phyloP scores from a whole-genome alignment of 192 early-diverging fungal species.

The Mortierella hygrophila region DNA sequence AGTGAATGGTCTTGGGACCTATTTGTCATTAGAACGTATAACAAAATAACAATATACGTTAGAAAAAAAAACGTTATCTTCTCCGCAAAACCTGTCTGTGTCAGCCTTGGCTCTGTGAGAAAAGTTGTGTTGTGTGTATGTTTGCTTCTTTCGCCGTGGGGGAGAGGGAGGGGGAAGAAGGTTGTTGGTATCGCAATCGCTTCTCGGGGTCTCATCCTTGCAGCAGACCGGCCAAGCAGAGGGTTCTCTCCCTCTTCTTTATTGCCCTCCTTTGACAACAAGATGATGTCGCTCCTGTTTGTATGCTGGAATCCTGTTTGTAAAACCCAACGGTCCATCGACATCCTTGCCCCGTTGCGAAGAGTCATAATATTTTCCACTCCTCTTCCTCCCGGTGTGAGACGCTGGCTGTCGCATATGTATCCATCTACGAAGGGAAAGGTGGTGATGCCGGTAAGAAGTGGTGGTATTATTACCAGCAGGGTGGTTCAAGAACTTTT shows the following conservation, averaged over 20 bases:
- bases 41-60: neutral
- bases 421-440: neutral
- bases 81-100: neutral
- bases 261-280: no score
- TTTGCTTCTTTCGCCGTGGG: neutral
- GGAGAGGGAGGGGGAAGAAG: neutral
- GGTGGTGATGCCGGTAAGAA: neutral
- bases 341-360: neutral
- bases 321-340: neutral
- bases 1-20: conserved; percentile 98
- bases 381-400: neutral
- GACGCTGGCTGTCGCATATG: neutral
- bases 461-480: conserved; percentile 56
- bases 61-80: neutral
- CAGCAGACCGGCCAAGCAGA: no score
- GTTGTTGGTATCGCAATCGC: neutral
- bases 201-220: no score
- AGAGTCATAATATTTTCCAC: neutral
- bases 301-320: neutral
- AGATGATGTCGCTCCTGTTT: no score
- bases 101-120: no score
- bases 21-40: conserved; percentile 61
- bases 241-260: no score
- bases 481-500: conserved; percentile 79
- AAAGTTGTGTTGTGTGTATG: conserved; percentile 1